Percentiles rank a stretch among this genome's conserved stretches.
These are phyloP conservation scores for Leccinum subtestaceum DNA, from an alignment of 768 basidiomycete genomes.

Conservation along the genomic window DNA sequence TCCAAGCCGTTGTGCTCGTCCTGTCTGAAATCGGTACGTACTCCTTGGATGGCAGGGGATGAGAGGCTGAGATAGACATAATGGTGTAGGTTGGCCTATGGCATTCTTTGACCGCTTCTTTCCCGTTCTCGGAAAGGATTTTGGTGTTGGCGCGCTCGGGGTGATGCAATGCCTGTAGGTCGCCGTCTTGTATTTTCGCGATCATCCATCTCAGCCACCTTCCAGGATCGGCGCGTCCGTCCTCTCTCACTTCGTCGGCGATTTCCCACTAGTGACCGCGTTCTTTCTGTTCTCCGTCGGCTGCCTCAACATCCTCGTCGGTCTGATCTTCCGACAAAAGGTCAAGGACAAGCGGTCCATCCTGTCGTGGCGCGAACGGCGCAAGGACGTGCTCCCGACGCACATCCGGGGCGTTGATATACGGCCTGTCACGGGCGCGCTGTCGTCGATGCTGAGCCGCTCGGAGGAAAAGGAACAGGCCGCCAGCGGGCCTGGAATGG, in stretches of 20 bases:
- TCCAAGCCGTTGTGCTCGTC: slow-evolving; percentile 74
- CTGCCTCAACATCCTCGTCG: slow-evolving; percentile 78
- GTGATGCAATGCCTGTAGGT: slow-evolving; percentile 82
- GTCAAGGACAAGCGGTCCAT: slow-evolving; percentile 67
- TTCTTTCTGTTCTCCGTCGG: slow-evolving; percentile 84
- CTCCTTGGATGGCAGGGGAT: background rate
- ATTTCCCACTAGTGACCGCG: slow-evolving; percentile 82
- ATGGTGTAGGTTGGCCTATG: slow-evolving; percentile 57
- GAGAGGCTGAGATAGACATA: background rate
- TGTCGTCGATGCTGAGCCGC: slow-evolving; percentile 13
- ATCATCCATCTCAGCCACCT: background rate
- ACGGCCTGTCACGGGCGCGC: slow-evolving; percentile 14
- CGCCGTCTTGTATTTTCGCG: background rate
- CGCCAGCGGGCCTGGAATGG: slow-evolving; percentile 46
- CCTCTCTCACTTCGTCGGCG: slow-evolving; percentile 75
- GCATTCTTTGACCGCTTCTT: slow-evolving; percentile 84
- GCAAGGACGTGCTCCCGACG: slow-evolving; percentile 56
- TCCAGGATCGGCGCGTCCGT: slow-evolving; percentile 63
- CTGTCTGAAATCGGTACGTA: slow-evolving; percentile 40
- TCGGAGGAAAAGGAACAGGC: slow-evolving; percentile 26
- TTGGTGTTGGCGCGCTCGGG: slow-evolving; percentile 86
- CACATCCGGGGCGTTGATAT: slow-evolving; percentile 24
- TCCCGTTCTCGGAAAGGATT: slow-evolving; percentile 83
- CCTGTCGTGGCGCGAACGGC: slow-evolving; percentile 60
- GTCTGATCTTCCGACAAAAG: slow-evolving; percentile 71